Evolutionary conservation across 1,284 basidiomycete species (phyloP).

Genomic region (Farysia itapuensis): DNA sequence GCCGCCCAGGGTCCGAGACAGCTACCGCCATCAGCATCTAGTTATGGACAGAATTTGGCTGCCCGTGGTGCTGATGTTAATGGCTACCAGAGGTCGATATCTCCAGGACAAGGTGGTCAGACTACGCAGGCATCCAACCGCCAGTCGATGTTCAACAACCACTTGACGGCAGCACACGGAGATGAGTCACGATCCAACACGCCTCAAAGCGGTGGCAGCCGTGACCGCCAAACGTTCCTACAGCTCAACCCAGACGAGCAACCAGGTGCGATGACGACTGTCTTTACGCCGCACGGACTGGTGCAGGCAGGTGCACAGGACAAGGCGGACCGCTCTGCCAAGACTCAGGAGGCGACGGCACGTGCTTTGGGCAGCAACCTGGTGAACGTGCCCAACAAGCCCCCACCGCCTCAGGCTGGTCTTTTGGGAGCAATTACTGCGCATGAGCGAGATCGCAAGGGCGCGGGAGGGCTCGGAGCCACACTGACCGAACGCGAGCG

Average conservation of each 20-base stretch:
- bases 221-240: conserved; percentile 51
- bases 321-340: conserved; percentile 90
- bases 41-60: conserved; percentile 12
- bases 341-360: conserved; percentile 87
- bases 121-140: conserved; percentile 32
- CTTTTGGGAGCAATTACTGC: conserved; percentile 92
- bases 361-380: conserved; percentile 84
- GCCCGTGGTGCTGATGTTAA: conserved; percentile 1
- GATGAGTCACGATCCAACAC: conserved; percentile 42
- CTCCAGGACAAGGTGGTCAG: conserved; percentile 23
- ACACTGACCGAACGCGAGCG: conserved; percentile 91
- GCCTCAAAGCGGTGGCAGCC: conserved; percentile 18
- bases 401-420: conserved; percentile 91
- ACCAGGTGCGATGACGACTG: conserved; percentile 52
- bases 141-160: conserved; percentile 46
- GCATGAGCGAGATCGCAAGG: conserved; percentile 89
- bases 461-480: conserved; percentile 90
- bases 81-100: conserved; percentile 11
- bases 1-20: conserved; percentile 2
- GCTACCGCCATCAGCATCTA: conserved; percentile 18
- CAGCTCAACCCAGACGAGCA: conserved; percentile 50
- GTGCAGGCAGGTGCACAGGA: conserved; percentile 92
- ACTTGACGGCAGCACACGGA: conserved; percentile 38
- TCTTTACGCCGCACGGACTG: conserved; percentile 89
- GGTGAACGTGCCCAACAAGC: conserved; percentile 90